Percentiles rank a stretch among this genome's conserved stretches.
Evolutionary conservation across 1,284 basidiomycete genomes (phyloP).

Genomic region (Waitea zeae): DNA sequence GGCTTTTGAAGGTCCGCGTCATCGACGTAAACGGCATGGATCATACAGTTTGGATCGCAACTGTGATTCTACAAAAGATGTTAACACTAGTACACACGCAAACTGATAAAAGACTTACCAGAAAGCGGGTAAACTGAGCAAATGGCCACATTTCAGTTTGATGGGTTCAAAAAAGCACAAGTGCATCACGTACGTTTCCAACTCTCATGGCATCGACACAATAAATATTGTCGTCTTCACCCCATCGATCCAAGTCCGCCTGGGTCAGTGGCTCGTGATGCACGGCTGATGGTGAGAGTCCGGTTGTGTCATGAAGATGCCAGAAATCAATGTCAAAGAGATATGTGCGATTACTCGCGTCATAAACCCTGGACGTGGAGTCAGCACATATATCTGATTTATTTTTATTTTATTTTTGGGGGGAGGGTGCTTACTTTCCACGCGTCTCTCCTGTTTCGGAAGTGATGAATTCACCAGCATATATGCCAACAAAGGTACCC

Average conservation of each 20-base stretch:
- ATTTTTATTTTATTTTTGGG: constrained; percentile 1
- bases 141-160: constrained; percentile 5
- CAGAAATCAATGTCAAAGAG: constrained; percentile 72
- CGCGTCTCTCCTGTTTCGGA: constrained; percentile 50
- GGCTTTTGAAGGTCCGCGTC: constrained; percentile 26
- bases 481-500: constrained; percentile 69
- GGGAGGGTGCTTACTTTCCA: constrained; percentile 31
- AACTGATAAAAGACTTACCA: constrained; percentile 25
- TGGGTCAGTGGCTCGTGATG: constrained; percentile 17
- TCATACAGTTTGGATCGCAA: constrained; percentile 70
- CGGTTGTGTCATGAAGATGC: constrained; percentile 35
- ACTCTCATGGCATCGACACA: constrained; percentile 75
- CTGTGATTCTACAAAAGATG: constrained; percentile 52
- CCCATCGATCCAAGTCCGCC: too few species aligned
- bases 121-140: constrained; percentile 46
- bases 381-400: too few species aligned
- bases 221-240: too few species aligned
- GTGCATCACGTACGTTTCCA: constrained; percentile 49
- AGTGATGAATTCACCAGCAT: constrained; percentile 69
- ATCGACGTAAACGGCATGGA: constrained; percentile 47
- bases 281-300: too few species aligned
- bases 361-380: constrained; percentile 40
- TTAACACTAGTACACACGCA: constrained; percentile 5
- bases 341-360: constrained; percentile 67
- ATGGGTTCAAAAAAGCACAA: constrained; percentile 2